Conservation (phyloP, 2,329 filamentous ascomycete genomes). For the Ophidiomyces ophidiicola region DNA sequence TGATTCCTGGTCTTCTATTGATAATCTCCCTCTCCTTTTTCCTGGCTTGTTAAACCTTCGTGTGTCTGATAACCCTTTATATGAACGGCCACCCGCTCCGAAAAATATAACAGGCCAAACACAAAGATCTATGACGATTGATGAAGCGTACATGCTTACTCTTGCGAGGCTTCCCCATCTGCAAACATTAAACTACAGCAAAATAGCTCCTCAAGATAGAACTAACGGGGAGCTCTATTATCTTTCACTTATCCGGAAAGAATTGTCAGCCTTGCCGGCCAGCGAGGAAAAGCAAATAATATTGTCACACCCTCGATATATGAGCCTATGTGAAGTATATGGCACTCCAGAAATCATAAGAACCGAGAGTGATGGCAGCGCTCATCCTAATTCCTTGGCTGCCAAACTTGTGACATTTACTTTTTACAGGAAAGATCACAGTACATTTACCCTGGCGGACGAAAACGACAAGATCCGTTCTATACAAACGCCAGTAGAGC, state of each 20-base stretch:
- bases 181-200: constrained; percentile 46
- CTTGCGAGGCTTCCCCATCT: constrained; percentile 61
- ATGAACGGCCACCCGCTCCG: constrained; percentile 38
- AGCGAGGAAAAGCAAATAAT: constrained; percentile 44
- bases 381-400: constrained; percentile 71
- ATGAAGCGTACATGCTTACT: constrained; percentile 82
- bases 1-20: constrained; percentile 59
- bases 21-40: constrained; percentile 53
- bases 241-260: constrained; percentile 66
- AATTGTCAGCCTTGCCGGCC: constrained; percentile 42
- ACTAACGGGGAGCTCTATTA: constrained; percentile 90
- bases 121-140: constrained; percentile 40
- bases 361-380: constrained; percentile 17
- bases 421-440: constrained; percentile 41
- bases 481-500: constrained; percentile 18
- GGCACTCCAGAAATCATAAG: constrained; percentile 56
- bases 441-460: constrained; percentile 11
- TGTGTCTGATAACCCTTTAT: constrained; percentile 76
- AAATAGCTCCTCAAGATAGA: constrained; percentile 60
- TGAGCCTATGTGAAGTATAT: constrained; percentile 61
- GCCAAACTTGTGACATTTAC: constrained; percentile 55
- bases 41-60: constrained; percentile 65
- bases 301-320: constrained; percentile 56
- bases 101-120: constrained; percentile 30
- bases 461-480: constrained; percentile 6